Conservation (phyloP, 225 moss, liverwort and hornwort genomes). For the Marchantia paleacea region DNA sequence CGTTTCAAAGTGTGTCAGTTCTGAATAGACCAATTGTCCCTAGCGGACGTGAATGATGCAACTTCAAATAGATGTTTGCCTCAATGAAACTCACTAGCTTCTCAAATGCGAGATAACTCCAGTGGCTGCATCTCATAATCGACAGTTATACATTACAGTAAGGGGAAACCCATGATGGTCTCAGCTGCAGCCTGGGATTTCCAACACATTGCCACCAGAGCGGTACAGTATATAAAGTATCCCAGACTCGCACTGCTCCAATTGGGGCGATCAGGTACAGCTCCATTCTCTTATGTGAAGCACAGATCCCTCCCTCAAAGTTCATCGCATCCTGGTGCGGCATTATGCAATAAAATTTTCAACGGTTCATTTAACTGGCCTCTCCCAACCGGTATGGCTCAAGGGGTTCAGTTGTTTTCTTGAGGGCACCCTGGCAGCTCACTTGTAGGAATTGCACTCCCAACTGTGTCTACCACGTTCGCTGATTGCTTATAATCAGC, state of each 20-base stretch:
- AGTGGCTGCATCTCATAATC: slow-evolving; percentile 6
- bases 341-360: not conserved
- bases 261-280: not conserved
- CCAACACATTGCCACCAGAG: not conserved
- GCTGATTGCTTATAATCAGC: slow-evolving; percentile 6
- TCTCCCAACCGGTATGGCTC: not conserved
- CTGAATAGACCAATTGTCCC: not conserved
- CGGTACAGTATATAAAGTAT: not conserved
- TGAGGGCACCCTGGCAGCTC: not conserved
- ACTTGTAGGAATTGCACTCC: not conserved
- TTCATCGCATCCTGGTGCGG: slow-evolving; percentile 1
- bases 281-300: not conserved
- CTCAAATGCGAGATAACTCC: not conserved
- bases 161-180: not conserved
- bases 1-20: not conserved
- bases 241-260: slow-evolving; percentile 13
- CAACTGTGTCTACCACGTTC: slow-evolving; percentile 9
- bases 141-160: slow-evolving; percentile 12
- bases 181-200: not conserved
- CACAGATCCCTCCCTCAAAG: not conserved
- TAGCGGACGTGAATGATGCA: not conserved
- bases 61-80: not conserved
- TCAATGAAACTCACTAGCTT: not conserved
- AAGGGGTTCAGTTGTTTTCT: not conserved
- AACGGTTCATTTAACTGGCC: not conserved